phyloP scores from a whole-genome alignment of 2,329 filamentous ascomycete genomes.

The Botryotinia narcissicola region DNA sequence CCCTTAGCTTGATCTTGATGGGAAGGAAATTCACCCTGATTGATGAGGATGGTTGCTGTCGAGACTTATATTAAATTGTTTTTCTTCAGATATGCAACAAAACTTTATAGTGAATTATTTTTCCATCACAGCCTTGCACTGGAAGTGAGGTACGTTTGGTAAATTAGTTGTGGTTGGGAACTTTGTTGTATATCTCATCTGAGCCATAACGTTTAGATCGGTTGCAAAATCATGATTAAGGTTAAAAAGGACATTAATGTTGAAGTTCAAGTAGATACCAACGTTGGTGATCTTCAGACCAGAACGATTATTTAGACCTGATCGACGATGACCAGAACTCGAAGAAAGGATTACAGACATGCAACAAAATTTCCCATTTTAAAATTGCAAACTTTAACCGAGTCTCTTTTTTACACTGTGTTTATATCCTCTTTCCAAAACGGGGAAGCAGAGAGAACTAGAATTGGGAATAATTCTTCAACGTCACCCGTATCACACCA shows the following conservation, averaged over 20 bases:
- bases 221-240: not conserved
- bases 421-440: not conserved
- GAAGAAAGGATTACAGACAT: not conserved
- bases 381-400: not conserved
- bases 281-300: not conserved
- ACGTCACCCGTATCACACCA: not conserved
- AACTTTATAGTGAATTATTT: not conserved
- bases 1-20: not conserved
- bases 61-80: fast-evolving
- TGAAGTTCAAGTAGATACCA: not conserved
- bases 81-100: not conserved
- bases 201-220: not conserved
- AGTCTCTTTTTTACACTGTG: not conserved
- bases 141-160: not conserved
- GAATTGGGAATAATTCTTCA: not conserved
- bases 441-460: not conserved
- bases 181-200: not conserved
- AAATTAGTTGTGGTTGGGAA: not conserved
- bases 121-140: not conserved
- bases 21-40: not conserved
- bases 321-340: not conserved
- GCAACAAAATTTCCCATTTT: not conserved
- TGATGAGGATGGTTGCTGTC: not conserved
- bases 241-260: not conserved
- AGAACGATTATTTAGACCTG: not conserved